Conservation (phyloP, 2,329 filamentous ascomycete species). For the Xylaria digitata region DNA sequence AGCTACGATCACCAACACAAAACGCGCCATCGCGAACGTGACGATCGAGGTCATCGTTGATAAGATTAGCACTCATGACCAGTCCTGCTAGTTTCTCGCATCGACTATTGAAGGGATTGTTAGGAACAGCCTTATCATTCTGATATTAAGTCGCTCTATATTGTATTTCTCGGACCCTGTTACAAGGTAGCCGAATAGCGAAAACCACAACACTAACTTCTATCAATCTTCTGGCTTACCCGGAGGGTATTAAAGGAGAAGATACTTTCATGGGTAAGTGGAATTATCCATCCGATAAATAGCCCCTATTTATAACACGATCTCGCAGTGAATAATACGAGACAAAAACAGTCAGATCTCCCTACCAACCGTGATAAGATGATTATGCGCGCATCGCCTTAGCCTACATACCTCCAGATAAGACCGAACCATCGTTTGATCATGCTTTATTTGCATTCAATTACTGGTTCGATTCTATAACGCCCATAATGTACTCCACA, state of each 20-base stretch:
- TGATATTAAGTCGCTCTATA: background rate
- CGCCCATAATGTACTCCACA: background rate
- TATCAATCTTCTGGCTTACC: background rate
- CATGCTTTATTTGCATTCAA: background rate
- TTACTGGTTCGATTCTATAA: background rate
- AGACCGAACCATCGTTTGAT: background rate
- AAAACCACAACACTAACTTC: background rate
- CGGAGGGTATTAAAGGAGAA: no score
- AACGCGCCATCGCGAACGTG: constrained; percentile 49
- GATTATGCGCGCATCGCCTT: background rate
- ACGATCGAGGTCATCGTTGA: constrained; percentile 44
- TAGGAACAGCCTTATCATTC: background rate
- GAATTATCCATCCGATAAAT: background rate
- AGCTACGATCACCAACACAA: constrained; percentile 45
- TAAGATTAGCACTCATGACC: background rate
- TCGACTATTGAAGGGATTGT: background rate
- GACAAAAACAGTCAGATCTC: background rate
- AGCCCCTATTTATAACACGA: background rate
- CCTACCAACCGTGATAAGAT: background rate
- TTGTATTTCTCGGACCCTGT: background rate
- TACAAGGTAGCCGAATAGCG: background rate
- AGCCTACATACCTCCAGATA: background rate
- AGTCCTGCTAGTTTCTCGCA: background rate
- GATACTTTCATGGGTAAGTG: no score
- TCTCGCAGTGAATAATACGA: background rate